Evolutionary conservation across 2,329 filamentous ascomycete genomes (phyloP), one percentile per base, ranked within the genome.

Genomic region (Xylariaceae sp.): DNA sequence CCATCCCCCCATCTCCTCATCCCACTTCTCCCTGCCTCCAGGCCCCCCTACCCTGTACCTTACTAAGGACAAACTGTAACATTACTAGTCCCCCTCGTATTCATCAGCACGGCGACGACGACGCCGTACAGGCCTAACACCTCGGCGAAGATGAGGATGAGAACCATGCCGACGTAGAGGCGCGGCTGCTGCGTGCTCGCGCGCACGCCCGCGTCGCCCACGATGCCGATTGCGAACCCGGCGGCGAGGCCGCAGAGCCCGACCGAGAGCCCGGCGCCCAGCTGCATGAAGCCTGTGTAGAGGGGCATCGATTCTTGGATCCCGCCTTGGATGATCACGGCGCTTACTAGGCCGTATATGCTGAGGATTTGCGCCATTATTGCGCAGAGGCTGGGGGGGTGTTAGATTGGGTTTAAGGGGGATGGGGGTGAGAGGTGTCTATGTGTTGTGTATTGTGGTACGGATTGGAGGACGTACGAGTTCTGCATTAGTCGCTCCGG

Each of bases 361-460:
- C 73, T 73, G 28, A 76, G 69, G 57, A 76, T 75, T 64, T 75
- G 73, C 42, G 74, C 74, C 73, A 76, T 75, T 67, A 75, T 73
- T 54, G 73, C 65, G 54, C 72, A 75, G 31, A 76, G 63, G 11
- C 61, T 65, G 22, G 22, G 22, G 22, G 22, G 22, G 22, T 4
- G 11, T 47, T 50, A 39, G 33, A 48, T 16, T 43, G 40, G 31
- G 13, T 39, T 36, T 22, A 31, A 18, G 34, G 17, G 31, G 42
- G 5, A n/a, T 16, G 31, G 12, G 13, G 18, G 13, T 16, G 18
- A 34, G 36, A 36, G 44, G 22, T 17, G 31, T 19, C 14, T 17
- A 19, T 31, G 28, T 11, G 17, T 6, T 31, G 28, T 39, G 39
- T 16, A 45, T 36, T 40, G 28, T n/a, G n/a, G n/a, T n/a, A n/a